Percentiles rank a stretch among this genome's conserved stretches.
phyloP scores from a whole-genome alignment of 202 grass and related monocot genomes.

The Setaria viridis region DNA sequence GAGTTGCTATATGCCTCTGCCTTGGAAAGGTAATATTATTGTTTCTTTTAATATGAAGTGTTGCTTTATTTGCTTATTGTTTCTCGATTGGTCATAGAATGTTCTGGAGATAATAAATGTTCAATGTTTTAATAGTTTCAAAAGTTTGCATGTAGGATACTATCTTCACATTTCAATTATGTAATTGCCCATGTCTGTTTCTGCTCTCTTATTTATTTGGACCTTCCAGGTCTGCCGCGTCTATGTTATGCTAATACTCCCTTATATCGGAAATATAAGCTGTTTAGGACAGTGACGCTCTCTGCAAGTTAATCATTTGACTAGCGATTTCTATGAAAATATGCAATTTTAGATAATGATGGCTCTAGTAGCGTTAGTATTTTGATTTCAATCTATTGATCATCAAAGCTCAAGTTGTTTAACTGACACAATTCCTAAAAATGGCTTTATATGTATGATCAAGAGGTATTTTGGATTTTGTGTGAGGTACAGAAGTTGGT shows the following conservation, averaged over 20 bases:
- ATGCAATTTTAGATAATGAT: not conserved
- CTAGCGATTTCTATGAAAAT: not conserved
- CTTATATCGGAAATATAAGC: not conserved
- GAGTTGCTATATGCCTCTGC: constrained; percentile 92
- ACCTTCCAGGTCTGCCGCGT: not conserved
- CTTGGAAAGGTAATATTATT: constrained; percentile 83
- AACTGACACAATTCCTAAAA: not conserved
- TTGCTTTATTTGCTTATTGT: constrained; percentile 26
- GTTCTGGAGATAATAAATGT: not conserved
- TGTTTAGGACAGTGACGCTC: not conserved
- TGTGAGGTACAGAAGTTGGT: not conserved
- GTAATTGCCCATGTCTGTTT: not conserved
- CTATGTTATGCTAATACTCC: not conserved
- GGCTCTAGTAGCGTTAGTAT: not conserved
- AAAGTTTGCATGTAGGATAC: not conserved
- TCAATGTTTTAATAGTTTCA: constrained; percentile 14
- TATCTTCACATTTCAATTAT: not conserved
- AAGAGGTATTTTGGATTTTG: not conserved
- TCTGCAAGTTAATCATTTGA: not conserved
- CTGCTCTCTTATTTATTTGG: not conserved
- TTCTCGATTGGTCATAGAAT: not conserved
- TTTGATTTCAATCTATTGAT: not conserved
- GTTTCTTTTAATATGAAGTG: not conserved
- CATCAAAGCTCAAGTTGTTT: not conserved
- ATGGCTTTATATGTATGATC: not conserved